Conservation (phyloP, 202 grass and related monocot species). For the Setaria italica region DNA sequence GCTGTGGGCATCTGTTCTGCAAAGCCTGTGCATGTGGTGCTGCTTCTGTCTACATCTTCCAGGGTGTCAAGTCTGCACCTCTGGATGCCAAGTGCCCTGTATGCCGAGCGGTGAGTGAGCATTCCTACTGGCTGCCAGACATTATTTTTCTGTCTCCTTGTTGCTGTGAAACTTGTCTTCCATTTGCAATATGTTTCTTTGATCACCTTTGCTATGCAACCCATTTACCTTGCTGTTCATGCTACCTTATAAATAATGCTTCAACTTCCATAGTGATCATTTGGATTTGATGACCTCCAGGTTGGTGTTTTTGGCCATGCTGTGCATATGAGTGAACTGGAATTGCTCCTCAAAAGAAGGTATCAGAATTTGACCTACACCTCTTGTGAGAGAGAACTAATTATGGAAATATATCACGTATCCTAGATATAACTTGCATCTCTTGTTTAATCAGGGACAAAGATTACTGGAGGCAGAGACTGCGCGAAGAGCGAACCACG, state of each 20-base stretch:
- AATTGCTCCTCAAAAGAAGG: constrained; percentile 68
- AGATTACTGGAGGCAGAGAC: constrained; percentile 63
- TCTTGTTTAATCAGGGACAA: constrained; percentile 51
- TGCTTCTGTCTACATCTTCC: constrained; percentile 74
- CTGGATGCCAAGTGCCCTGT: constrained; percentile 63
- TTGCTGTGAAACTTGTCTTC: background rate
- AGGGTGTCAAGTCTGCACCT: constrained; percentile 62
- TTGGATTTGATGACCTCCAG: constrained; percentile 45
- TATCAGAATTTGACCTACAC: background rate
- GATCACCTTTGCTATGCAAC: background rate
- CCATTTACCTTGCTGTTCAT: constrained; percentile 1
- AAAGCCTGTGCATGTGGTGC: constrained; percentile 73
- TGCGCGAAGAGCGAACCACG: constrained; percentile 52
- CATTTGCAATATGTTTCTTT: background rate
- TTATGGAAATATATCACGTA: background rate
- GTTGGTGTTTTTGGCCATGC: constrained; percentile 60
- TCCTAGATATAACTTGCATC: background rate
- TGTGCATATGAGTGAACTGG: constrained; percentile 69
- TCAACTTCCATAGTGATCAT: constrained; percentile 1
- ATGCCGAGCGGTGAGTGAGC: constrained; percentile 61
- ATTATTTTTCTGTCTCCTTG: background rate
- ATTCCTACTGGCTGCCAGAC: background rate
- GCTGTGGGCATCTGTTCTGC: constrained; percentile 78
- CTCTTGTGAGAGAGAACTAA: background rate
- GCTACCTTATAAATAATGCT: constrained; percentile 5